Conservation (phyloP, 2,329 filamentous ascomycete species). For the Talaromyces verruculosus region DNA sequence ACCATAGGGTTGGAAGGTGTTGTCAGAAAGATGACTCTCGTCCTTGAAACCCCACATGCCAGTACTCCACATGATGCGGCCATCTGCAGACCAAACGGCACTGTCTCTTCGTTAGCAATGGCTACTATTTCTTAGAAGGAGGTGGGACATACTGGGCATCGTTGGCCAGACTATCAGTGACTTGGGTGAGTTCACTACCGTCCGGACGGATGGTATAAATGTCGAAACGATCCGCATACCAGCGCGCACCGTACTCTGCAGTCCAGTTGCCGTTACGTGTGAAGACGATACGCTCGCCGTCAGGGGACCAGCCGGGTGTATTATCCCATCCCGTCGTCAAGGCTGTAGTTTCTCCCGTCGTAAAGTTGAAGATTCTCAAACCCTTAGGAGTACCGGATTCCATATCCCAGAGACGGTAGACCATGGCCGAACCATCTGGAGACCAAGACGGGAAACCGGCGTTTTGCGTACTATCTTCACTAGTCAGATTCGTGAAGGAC, state of each 20-base stretch:
- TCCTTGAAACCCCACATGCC: conserved; percentile 49
- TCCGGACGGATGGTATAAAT: not conserved
- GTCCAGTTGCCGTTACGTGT: not conserved
- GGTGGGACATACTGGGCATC: not conserved
- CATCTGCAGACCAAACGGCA: conserved; percentile 47
- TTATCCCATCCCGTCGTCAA: not conserved
- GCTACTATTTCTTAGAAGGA: not conserved
- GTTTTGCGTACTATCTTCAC: not conserved
- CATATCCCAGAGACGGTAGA: not conserved
- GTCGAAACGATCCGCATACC: not conserved
- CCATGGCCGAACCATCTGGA: not conserved
- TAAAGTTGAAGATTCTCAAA: not conserved
- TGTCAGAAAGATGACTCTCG: conserved; percentile 44
- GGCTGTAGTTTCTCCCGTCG: not conserved
- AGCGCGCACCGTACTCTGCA: not conserved
- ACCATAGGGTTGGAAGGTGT: not conserved
- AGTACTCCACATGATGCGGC: conserved; percentile 34
- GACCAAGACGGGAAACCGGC: not conserved
- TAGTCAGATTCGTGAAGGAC: not conserved
- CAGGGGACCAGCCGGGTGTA: not conserved
- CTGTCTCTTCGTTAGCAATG: not conserved
- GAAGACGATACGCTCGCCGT: not conserved
- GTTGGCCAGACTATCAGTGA: not conserved
- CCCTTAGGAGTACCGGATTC: not conserved
- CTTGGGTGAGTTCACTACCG: not conserved